Conservation (phyloP, 768 basidiomycete species). For the Jaapia argillacea region DNA sequence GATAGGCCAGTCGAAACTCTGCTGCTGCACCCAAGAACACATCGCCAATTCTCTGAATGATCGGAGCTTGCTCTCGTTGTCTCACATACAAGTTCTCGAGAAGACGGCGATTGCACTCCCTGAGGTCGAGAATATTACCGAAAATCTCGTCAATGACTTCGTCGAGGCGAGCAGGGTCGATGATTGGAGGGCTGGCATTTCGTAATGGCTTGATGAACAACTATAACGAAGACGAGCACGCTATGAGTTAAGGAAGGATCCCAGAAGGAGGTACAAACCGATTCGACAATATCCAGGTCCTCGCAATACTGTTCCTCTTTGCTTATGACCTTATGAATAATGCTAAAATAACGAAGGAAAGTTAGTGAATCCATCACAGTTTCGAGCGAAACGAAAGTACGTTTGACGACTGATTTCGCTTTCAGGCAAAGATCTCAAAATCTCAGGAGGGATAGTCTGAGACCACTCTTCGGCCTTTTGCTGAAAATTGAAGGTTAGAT, state of each 20-base stretch:
- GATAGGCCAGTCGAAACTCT: conserved; percentile 82
- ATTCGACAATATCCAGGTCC: conserved; percentile 79
- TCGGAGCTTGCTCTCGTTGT: conserved; percentile 72
- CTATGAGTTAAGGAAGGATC: conserved; percentile 37
- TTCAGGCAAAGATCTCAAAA: conserved; percentile 50
- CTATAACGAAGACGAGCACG: conserved; percentile 22
- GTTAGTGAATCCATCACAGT: conserved; percentile 2
- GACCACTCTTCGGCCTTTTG: conserved; percentile 43
- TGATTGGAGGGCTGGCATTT: conserved; percentile 44
- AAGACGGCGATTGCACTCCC: conserved; percentile 73
- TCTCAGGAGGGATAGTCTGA: conserved; percentile 34
- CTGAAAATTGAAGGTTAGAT: background rate
- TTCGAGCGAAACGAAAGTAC: conserved; percentile 17
- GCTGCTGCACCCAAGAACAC: conserved; percentile 81
- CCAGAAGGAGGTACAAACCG: conserved; percentile 36
- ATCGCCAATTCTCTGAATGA: conserved; percentile 82
- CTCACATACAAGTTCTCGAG: conserved; percentile 81
- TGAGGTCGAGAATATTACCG: conserved; percentile 80
- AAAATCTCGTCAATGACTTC: conserved; percentile 88
- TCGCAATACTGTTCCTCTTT: conserved; percentile 86
- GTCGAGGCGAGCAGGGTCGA: conserved; percentile 48
- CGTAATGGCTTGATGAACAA: conserved; percentile 47
- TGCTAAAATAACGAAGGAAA: conserved; percentile 22
- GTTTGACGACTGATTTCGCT: conserved; percentile 80
- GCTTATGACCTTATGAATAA: conserved; percentile 81